Evolutionary conservation across 495 filamentous ascomycete genomes (phyloP), one percentile per base, ranked within the genome.

Genomic region (Podospora anserina): DNA sequence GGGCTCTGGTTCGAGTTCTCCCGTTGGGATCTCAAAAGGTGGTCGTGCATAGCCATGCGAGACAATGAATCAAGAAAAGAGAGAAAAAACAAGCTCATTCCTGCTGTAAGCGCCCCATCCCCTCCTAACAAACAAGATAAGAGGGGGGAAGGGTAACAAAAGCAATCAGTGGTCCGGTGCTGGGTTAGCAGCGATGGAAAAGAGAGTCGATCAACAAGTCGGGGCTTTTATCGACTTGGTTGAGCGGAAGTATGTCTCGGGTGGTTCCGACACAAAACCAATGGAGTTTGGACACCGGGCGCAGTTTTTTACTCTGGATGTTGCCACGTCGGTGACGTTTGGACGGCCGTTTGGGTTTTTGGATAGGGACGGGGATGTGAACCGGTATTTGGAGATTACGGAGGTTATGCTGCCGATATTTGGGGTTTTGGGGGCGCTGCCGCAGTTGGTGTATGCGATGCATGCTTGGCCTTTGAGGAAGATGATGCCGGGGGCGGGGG

Each of bases 301-400:
- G 7, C 75, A 80, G 64, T 88, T 72, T 71, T 85, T 86, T 60
- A 85, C 84, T 4, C 70, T 86, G 16, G 85, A 88, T 68, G 74
- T 82, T 2, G 81, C 86, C 67, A 79, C 81, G 18, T 78, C 76
- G 16, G 66, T 84, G 3, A 78, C 87, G 71, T 83, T 81, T 56
- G 74, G 90, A 63, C 66, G 90, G 70, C 68, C 80, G 69, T 82
- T 86, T 77, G 77, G 55, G 55, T 58, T 20, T 58, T 19, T 58
- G 55, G 55, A 58, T 4, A 20, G 55, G 55, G 55, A 58, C 23
- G 55, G 23, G 55, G 55, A 58, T 58, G 55, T 58, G n/a, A 20
- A 20, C 23, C 5, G 55, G 55, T 58, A 58, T 26, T 9, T 58
- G 16, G 55, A 58, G 55, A 58, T 58, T 26, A 26, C 23, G 18